Evolutionary conservation across 768 basidiomycete species (phyloP).

Genomic region (Tylopilus subfusipes): DNA sequence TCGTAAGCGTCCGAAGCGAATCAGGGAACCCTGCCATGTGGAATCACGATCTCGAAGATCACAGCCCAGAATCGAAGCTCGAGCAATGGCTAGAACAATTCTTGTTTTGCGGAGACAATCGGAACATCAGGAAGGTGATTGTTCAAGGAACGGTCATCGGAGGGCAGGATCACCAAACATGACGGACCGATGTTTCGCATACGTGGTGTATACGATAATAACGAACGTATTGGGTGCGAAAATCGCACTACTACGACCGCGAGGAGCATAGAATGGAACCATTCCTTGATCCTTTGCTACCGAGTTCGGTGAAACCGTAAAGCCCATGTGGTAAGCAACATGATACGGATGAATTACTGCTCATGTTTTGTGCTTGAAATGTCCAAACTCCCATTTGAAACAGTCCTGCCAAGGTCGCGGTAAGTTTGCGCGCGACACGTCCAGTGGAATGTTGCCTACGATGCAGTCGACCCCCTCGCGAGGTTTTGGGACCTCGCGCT

Average conservation of each 20-base stretch:
- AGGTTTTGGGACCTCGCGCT: slow-evolving; percentile 53
- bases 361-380: slow-evolving; percentile 33
- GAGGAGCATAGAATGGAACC: not conserved
- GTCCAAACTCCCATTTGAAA: slow-evolving; percentile 71
- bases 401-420: slow-evolving; percentile 53
- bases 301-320: not conserved
- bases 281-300: not conserved
- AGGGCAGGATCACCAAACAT: slow-evolving; percentile 45
- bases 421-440: not conserved
- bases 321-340: slow-evolving; percentile 1
- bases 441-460: slow-evolving; percentile 34
- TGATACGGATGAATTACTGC: not conserved
- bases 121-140: slow-evolving; percentile 78
- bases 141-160: slow-evolving; percentile 81
- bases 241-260: slow-evolving; percentile 1
- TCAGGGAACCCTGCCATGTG: slow-evolving; percentile 57
- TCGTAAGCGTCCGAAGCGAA: slow-evolving; percentile 56
- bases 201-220: slow-evolving; percentile 1
- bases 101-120: slow-evolving; percentile 81
- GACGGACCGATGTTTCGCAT: slow-evolving; percentile 1
- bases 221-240: not conserved
- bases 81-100: slow-evolving; percentile 72
- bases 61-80: slow-evolving; percentile 35
- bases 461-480: slow-evolving; percentile 62
- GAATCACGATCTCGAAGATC: slow-evolving; percentile 39